These are phyloP conservation scores for Albugo candida DNA, from an alignment of 352 stramenopile genomes.

Conservation along the genomic window DNA sequence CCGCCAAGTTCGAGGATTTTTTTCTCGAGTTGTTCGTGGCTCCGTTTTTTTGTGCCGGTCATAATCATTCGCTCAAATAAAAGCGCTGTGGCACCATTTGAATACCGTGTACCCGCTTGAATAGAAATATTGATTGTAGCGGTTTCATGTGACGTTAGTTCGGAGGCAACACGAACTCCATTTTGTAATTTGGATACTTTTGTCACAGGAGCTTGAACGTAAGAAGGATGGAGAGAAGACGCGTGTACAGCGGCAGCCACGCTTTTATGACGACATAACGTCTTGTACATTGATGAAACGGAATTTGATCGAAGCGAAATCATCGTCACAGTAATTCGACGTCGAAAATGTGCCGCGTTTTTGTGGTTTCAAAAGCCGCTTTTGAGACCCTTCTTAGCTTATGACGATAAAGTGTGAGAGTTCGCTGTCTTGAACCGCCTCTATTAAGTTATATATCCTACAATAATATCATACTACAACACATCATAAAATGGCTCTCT, in stretches of 20 bases:
- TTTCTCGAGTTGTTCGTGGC: conserved; percentile 95
- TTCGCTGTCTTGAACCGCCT: too few species aligned
- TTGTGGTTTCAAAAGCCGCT: too few species aligned
- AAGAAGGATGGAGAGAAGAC: conserved; percentile 33
- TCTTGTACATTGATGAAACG: too few species aligned
- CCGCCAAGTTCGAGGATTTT: conserved; percentile 99
- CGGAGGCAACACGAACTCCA: conserved; percentile 93
- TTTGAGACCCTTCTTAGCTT: too few species aligned
- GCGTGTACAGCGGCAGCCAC: conserved; percentile 35
- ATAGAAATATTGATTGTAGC: conserved; percentile 97
- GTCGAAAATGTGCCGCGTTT: too few species aligned
- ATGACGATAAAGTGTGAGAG: too few species aligned
- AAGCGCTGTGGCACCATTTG: conserved; percentile 95
- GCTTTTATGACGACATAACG: too few species aligned
- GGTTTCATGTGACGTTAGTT: conserved; percentile 91
- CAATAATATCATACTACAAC: too few species aligned
- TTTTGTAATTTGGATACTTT: conserved; percentile 93
- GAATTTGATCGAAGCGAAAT: too few species aligned
- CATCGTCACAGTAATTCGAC: too few species aligned
- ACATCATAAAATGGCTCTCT: too few species aligned
- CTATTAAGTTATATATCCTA: too few species aligned
- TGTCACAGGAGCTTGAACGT: conserved; percentile 87
- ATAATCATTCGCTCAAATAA: conserved; percentile 99
- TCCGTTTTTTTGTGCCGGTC: conserved; percentile 95
- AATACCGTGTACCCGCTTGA: conserved; percentile 87